phyloP scores from a whole-genome alignment of 108 stramenopile species.

The Nitzschia putrida region DNA sequence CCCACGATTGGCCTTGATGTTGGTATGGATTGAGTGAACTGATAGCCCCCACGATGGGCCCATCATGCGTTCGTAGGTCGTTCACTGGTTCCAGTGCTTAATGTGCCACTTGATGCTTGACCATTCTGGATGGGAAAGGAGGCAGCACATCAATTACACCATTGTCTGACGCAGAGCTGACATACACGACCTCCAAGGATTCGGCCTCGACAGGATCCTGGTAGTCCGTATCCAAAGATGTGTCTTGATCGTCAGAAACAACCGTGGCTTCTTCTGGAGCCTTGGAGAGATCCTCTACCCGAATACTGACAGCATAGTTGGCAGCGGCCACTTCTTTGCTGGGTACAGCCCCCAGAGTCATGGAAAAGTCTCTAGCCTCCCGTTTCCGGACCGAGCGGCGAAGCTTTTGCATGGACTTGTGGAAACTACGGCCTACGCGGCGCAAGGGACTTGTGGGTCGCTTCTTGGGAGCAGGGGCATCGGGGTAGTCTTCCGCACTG shows the following conservation, averaged over 20 bases:
- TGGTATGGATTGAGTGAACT: no score
- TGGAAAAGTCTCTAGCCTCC: background rate
- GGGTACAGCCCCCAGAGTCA: background rate
- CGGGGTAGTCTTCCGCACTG: background rate
- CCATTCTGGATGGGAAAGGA: constrained; percentile 7
- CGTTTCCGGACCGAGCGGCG: background rate
- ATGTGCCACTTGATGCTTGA: background rate
- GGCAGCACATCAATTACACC: constrained; percentile 1
- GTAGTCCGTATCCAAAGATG: constrained; percentile 1
- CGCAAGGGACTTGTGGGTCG: background rate
- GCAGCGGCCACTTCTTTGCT: background rate
- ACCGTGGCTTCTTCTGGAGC: background rate
- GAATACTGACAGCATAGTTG: background rate
- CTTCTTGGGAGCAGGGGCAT: background rate
- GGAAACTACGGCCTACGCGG: background rate
- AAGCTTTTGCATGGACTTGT: background rate
- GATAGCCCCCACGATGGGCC: no score
- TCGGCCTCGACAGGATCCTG: constrained; percentile 8
- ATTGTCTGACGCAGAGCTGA: background rate
- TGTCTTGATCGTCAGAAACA: background rate
- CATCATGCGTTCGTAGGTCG: no score
- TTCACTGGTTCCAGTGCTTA: no score
- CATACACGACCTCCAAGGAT: constrained; percentile 17
- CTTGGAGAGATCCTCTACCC: constrained; percentile 1
- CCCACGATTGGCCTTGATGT: no score